Percentiles rank a stretch among this genome's conserved stretches.
Evolutionary conservation across 2,329 filamentous ascomycete species (phyloP).

Genomic region (Lasiodiplodia hormozganensis): DNA sequence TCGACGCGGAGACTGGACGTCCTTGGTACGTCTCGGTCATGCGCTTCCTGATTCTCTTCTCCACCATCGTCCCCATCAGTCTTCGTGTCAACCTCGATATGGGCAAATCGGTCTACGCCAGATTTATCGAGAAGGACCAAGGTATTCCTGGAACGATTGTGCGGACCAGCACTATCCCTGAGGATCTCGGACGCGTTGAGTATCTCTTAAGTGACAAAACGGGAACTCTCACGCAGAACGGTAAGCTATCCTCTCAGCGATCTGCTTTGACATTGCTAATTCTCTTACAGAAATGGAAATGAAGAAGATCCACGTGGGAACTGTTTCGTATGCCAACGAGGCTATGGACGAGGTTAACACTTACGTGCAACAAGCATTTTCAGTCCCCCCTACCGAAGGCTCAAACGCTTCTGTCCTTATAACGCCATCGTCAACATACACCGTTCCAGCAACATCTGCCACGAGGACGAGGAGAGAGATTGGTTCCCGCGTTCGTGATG

Average conservation of each 20-base stretch:
- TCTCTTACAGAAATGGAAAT: slow-evolving; percentile 81
- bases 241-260: slow-evolving; percentile 44
- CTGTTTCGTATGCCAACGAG: slow-evolving; percentile 96
- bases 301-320: slow-evolving; percentile 98
- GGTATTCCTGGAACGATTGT: slow-evolving; percentile 93
- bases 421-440: slow-evolving; percentile 76
- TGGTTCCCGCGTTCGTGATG: slow-evolving; percentile 87
- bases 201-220: slow-evolving; percentile 98
- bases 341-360: slow-evolving; percentile 96
- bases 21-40: slow-evolving; percentile 97
- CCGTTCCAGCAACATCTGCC: slow-evolving; percentile 65
- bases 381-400: slow-evolving; percentile 37
- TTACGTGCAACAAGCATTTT: slow-evolving; percentile 85
- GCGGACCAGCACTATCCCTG: slow-evolving; percentile 94
- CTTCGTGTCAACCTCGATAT: slow-evolving; percentile 95
- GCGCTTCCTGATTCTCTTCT: slow-evolving; percentile 97
- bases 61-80: slow-evolving; percentile 98
- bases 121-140: slow-evolving; percentile 90
- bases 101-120: slow-evolving; percentile 95
- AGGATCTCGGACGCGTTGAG: slow-evolving; percentile 93
- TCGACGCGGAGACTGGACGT: slow-evolving; percentile 68
- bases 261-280: slow-evolving; percentile 31
- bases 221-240: slow-evolving; percentile 94
- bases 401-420: slow-evolving; percentile 58
- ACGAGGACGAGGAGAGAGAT: slow-evolving; percentile 93